A percentile compares a stretch with the other conserved stretches of the same genome.
phyloP scores from a whole-genome alignment of 2,329 filamentous ascomycete species.

The Fusarium phyllophilum region DNA sequence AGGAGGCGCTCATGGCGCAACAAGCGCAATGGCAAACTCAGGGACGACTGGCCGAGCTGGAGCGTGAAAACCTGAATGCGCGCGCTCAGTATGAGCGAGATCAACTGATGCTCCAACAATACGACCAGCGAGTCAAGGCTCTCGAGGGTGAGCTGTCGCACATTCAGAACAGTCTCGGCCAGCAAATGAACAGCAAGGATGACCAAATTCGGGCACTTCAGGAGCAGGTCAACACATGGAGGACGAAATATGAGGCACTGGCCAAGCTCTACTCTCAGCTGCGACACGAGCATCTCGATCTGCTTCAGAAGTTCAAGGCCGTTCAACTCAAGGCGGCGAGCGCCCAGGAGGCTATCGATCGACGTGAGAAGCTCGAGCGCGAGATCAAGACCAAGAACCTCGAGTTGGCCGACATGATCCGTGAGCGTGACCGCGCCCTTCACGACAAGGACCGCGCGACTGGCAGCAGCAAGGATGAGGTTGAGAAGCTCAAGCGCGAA shows the following conservation, averaged over 20 bases:
- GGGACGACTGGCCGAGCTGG: constrained; percentile 92
- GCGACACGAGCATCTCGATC: constrained; percentile 91
- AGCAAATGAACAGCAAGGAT: constrained; percentile 90
- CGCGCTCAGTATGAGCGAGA: constrained; percentile 97
- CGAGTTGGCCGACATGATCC: constrained; percentile 98
- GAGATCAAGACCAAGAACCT: constrained; percentile 99
- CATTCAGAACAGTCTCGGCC: constrained; percentile 82
- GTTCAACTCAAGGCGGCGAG: constrained; percentile 97
- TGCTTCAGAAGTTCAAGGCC: constrained; percentile 94
- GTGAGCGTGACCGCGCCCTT: constrained; percentile 90
- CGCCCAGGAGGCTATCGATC: constrained; percentile 95
- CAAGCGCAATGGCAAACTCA: constrained; percentile 95
- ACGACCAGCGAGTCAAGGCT: constrained; percentile 92
- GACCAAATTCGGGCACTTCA: constrained; percentile 93
- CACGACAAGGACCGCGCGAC: constrained; percentile 91
- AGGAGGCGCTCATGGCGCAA: constrained; percentile 88
- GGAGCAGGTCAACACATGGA: constrained; percentile 98
- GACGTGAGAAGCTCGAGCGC: constrained; percentile 91
- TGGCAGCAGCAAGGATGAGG: constrained; percentile 89
- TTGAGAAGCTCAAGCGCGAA: constrained; percentile 95
- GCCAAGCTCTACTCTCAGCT: constrained; percentile 98
- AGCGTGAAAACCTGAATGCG: constrained; percentile 93
- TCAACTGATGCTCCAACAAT: constrained; percentile 96
- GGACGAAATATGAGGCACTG: constrained; percentile 94
- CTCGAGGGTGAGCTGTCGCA: constrained; percentile 88